Percentiles rank a stretch among this genome's conserved stretches.
Conservation (phyloP, 345 rosid species). For the Carallia pectinifolia region DNA sequence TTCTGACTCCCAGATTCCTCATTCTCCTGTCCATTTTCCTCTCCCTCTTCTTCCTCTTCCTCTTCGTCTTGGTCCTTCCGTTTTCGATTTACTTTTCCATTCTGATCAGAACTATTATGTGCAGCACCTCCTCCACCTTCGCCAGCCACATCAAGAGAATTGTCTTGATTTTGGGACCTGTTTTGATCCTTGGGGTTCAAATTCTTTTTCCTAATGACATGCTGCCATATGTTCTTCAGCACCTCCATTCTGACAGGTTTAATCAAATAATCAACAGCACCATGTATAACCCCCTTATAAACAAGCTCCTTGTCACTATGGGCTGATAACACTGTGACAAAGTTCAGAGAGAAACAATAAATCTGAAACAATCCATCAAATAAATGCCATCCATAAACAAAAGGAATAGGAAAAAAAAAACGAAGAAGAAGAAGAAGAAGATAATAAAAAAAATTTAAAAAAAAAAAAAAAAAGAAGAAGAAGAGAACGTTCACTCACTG, state of each 20-base stretch:
- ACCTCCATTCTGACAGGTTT: conserved; percentile 92
- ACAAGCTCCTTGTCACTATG: conserved; percentile 74
- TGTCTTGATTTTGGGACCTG: conserved; percentile 36
- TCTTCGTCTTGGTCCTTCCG: conserved; percentile 75
- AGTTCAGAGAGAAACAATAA: conserved; percentile 1
- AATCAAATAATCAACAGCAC: conserved; percentile 82
- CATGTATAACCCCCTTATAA: conserved; percentile 82
- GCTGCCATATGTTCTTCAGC: conserved; percentile 94
- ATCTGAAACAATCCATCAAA: not conserved
- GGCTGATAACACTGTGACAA: conserved; percentile 75
- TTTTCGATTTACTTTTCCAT: conserved; percentile 47
- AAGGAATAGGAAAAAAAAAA: conserved; percentile 2
- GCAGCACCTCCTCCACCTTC: conserved; percentile 36
- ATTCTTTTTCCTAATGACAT: conserved; percentile 71
- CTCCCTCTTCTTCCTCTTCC: conserved; percentile 59
- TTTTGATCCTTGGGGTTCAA: conserved; percentile 40
- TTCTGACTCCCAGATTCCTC: conserved; percentile 62
- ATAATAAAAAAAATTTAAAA: too few relatives aligned
- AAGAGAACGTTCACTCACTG: conserved; percentile 39
- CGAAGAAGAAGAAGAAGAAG: not conserved
- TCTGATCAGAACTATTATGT: conserved; percentile 34
- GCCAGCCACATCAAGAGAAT: conserved; percentile 31
- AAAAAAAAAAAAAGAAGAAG: conserved; percentile 1
- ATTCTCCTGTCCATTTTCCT: conserved; percentile 57
- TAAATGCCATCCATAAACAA: not conserved